Conservation (phyloP, 805 yeast species). For the Metschnikowia borealis region DNA sequence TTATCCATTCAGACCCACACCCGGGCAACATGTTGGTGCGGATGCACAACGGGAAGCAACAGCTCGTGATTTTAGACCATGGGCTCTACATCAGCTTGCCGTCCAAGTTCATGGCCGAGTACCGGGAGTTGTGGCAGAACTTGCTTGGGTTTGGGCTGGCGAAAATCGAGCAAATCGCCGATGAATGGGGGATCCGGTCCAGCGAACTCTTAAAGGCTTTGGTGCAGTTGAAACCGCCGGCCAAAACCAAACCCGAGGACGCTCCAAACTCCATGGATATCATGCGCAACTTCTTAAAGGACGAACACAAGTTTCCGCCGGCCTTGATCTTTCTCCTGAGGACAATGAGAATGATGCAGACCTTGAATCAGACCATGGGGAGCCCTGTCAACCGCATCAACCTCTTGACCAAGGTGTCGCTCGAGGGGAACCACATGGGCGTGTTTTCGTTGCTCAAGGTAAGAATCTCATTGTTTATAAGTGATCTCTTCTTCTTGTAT, state of each 20-base stretch:
- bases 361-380: conserved; percentile 58
- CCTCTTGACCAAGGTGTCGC: conserved; percentile 56
- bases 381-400: conserved; percentile 74
- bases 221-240: conserved; percentile 45
- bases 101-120: conserved; percentile 49
- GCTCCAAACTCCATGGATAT: conserved; percentile 34
- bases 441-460: conserved; percentile 20
- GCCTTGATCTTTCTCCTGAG: conserved; percentile 63
- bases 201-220: conserved; percentile 59
- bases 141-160: conserved; percentile 50
- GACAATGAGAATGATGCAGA: conserved; percentile 72
- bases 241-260: conserved; percentile 25
- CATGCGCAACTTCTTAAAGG: conserved; percentile 54
- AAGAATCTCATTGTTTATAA: conserved; percentile 22
- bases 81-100: conserved; percentile 62
- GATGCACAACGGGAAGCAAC: conserved; percentile 37
- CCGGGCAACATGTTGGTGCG: conserved; percentile 74
- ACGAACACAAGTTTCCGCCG: conserved; percentile 63
- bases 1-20: conserved; percentile 74
- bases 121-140: conserved; percentile 60
- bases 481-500: conserved; percentile 30
- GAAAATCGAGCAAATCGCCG: conserved; percentile 47
- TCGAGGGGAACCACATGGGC: conserved; percentile 13
- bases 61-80: conserved; percentile 69
- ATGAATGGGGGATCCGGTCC: conserved; percentile 66